Conservation (phyloP, 73 alveolate species). For the Tetrahymena malaccensis region DNA sequence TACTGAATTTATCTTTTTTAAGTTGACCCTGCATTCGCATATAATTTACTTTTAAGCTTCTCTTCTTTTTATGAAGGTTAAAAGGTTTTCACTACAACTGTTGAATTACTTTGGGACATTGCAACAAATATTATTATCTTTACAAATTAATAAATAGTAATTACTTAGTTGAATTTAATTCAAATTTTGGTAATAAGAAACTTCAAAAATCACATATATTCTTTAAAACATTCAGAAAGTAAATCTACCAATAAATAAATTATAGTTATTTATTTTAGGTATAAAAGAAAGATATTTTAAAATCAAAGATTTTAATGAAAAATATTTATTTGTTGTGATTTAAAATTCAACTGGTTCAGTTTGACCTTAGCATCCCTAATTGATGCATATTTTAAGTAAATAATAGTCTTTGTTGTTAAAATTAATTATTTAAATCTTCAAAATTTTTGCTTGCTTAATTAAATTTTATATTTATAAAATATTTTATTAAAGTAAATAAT, state of each 20-base stretch:
- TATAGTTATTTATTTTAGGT: not conserved
- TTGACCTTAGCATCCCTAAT: not conserved
- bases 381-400: too few species aligned
- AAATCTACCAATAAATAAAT: not conserved
- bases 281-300: not conserved
- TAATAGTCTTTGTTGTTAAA: too few species aligned
- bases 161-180: not conserved
- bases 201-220: not conserved
- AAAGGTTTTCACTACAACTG: not conserved
- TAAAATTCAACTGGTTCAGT: not conserved
- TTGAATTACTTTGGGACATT: not conserved
- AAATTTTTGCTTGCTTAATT: too few species aligned
- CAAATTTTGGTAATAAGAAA: not conserved
- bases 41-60: not conserved
- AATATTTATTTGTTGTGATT: too few species aligned
- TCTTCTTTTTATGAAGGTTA: not conserved
- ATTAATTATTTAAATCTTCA: too few species aligned
- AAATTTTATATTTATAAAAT: too few species aligned
- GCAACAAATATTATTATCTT: not conserved
- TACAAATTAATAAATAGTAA: not conserved
- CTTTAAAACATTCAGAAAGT: not conserved
- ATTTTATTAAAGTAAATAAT: too few species aligned
- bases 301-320: not conserved
- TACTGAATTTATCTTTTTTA: not conserved
- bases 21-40: not conserved